Evolutionary conservation across 2,329 filamentous ascomycete genomes (phyloP).

Genomic region (Cordyceps javanica): DNA sequence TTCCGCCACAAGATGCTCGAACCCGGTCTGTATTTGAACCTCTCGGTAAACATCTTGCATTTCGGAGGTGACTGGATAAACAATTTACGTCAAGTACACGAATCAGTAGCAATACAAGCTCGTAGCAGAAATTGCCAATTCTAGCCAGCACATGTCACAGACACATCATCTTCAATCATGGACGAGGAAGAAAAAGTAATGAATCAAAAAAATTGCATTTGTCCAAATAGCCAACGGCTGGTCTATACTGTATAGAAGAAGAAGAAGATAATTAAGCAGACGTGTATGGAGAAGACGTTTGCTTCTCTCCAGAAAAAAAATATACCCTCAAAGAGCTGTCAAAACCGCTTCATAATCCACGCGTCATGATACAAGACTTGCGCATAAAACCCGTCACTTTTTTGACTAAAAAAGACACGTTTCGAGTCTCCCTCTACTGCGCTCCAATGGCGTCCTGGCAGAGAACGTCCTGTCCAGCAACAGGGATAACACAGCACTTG

Average conservation of each 20-base stretch:
- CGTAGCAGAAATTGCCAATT: no score
- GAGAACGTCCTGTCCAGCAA: constrained; percentile 20
- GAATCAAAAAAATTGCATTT: not conserved
- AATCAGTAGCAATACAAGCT: no score
- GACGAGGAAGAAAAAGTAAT: no score
- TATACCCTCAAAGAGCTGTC: not conserved
- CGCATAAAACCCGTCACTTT: not conserved
- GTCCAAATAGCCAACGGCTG: not conserved
- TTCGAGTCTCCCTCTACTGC: not conserved
- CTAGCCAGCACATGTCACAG: no score
- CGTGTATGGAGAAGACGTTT: not conserved
- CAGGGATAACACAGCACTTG: constrained; percentile 47
- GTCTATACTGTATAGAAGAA: not conserved
- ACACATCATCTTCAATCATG: no score
- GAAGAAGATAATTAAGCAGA: not conserved
- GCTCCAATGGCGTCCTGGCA: not conserved
- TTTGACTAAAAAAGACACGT: not conserved
- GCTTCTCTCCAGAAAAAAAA: constrained; percentile 3
- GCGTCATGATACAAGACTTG: not conserved
- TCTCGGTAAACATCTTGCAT: no score
- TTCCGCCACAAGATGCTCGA: no score
- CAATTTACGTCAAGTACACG: no score
- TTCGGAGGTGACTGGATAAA: no score
- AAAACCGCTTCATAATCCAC: not conserved
- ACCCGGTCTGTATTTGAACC: no score